These are phyloP conservation scores for Selenicereus undatus DNA, from an alignment of 148 eudicot genomes.

Conservation along the genomic window DNA sequence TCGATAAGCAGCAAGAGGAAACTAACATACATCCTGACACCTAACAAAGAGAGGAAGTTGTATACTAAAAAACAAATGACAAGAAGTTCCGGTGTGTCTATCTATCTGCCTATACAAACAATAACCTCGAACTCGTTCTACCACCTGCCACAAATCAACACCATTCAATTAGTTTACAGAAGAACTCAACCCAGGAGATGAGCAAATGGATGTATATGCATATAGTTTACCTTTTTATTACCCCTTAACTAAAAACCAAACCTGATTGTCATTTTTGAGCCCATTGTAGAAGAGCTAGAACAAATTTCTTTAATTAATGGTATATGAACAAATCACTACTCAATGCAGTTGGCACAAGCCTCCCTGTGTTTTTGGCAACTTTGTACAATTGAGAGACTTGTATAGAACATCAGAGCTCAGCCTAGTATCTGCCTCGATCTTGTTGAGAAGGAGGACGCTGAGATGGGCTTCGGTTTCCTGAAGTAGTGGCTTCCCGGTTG, in stretches of 20 bases:
- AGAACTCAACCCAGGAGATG: not conserved
- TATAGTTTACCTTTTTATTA: conserved; percentile 28
- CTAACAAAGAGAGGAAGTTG: conserved; percentile 5
- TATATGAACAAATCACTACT: conserved; percentile 11
- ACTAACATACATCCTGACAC: not conserved
- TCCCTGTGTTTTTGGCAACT: conserved; percentile 5
- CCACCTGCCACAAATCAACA: conserved; percentile 15
- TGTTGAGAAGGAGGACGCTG: conserved; percentile 27
- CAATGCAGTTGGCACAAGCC: not conserved
- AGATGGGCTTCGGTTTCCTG: conserved; percentile 19
- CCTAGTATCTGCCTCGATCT: conserved; percentile 31
- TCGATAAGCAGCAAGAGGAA: conserved; percentile 5
- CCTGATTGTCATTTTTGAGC: not conserved
- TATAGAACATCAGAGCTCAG: not conserved
- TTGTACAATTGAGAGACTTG: conserved; percentile 20
- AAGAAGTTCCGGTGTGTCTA: not conserved
- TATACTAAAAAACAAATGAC: conserved; percentile 8
- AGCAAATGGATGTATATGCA: not conserved
- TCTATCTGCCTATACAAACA: conserved; percentile 20
- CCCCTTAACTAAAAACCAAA: not conserved
- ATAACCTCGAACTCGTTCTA: not conserved
- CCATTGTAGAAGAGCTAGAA: conserved; percentile 13
- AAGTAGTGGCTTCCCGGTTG: conserved; percentile 24
- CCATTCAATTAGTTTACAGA: not conserved
- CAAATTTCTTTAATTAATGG: conserved; percentile 15